Conservation (phyloP, 2,329 filamentous ascomycete species). For the Penicillium sp. region DNA sequence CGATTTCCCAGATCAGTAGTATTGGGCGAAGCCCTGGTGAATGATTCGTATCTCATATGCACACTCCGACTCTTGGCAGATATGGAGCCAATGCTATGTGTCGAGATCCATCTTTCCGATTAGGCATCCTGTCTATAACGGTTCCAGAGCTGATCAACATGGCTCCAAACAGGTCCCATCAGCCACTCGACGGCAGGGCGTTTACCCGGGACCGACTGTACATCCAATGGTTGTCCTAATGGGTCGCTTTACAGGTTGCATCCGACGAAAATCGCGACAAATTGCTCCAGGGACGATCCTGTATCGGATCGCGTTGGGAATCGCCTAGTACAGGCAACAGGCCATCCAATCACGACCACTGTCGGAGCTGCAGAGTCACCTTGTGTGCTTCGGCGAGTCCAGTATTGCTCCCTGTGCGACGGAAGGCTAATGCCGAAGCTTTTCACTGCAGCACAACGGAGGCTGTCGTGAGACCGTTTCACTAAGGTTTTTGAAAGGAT, state of each 20-base stretch:
- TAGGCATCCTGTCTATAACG: not conserved
- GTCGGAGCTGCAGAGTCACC: slow-evolving; percentile 14
- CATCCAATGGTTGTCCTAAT: slow-evolving; percentile 1
- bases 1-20: not conserved
- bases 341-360: not conserved
- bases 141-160: not conserved
- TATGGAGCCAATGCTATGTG: not conserved
- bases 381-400: slow-evolving; percentile 2
- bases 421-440: slow-evolving; percentile 10
- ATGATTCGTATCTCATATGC: not conserved
- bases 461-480: slow-evolving; percentile 16
- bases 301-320: not conserved
- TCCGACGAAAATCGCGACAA: slow-evolving; percentile 1
- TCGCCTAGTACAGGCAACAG: not conserved
- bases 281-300: not conserved
- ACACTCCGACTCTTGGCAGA: not conserved
- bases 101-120: not conserved
- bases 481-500: not conserved
- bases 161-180: not conserved
- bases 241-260: slow-evolving; percentile 1
- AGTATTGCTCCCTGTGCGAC: slow-evolving; percentile 15
- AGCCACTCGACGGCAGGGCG: not conserved
- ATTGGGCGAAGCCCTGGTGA: not conserved
- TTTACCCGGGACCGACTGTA: not conserved
- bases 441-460: slow-evolving; percentile 18